A percentile compares a stretch with the other conserved stretches of the same genome.
Conservation (phyloP, 202 grass and related monocot genomes). For the Bolboschoenoplectus hybrid region DNA sequence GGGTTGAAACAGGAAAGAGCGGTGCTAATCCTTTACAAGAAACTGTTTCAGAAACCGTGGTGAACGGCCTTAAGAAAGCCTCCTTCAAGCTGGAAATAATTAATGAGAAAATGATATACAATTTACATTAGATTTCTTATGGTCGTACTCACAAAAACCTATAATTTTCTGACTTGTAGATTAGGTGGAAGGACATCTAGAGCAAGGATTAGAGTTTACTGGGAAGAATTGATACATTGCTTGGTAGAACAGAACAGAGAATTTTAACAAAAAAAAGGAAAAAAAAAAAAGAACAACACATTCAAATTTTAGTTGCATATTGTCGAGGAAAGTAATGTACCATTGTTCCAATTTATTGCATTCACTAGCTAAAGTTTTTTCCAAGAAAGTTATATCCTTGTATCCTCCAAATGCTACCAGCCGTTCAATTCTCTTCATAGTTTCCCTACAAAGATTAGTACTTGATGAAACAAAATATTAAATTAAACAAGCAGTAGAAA, state of each 20-base stretch:
- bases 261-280: not conserved
- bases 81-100: conserved; percentile 82
- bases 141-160: conserved; percentile 14
- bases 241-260: not conserved
- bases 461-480: conserved; percentile 31
- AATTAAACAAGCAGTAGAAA: conserved; percentile 25
- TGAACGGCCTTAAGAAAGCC: conserved; percentile 87
- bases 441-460: conserved; percentile 58
- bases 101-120: conserved; percentile 32
- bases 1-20: conserved; percentile 62
- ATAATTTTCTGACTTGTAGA: not conserved
- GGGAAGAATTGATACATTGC: not conserved
- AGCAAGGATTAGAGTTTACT: not conserved
- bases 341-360: conserved; percentile 83
- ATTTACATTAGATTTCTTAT: conserved; percentile 8
- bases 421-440: conserved; percentile 62
- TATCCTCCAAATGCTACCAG: conserved; percentile 87
- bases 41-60: conserved; percentile 76
- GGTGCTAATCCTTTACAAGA: conserved; percentile 72
- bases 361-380: conserved; percentile 73
- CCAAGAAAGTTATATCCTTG: conserved; percentile 68
- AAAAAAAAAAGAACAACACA: not conserved
- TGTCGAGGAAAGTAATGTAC: conserved; percentile 44
- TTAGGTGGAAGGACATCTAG: not conserved
- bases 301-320: not conserved